A percentile compares a stretch with the other conserved stretches of the same genome.
Conservation (phyloP, 306 rosid species). For the Fragaria nilgerrensis region DNA sequence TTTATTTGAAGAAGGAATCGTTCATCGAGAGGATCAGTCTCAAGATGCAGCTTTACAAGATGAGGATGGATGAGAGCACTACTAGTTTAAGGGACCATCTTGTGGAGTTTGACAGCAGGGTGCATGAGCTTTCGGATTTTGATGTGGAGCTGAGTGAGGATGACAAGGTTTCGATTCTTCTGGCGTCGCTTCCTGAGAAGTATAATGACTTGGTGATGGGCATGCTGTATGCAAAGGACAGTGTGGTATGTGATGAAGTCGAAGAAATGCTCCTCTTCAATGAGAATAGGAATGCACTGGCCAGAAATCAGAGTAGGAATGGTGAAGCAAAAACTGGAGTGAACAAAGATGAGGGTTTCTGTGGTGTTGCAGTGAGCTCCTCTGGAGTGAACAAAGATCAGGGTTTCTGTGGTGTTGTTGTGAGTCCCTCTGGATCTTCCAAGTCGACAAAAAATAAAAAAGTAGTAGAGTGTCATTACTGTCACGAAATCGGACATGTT, state of each 20-base stretch:
- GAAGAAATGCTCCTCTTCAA: neutral
- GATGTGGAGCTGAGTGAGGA: constrained; percentile 5
- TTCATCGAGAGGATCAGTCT: neutral
- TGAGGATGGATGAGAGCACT: neutral
- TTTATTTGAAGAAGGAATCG: neutral
- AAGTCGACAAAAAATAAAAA: neutral
- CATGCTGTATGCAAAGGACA: neutral
- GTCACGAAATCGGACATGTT: neutral
- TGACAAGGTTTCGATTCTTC: constrained; percentile 3
- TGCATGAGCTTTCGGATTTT: neutral
- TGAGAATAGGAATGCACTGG: neutral
- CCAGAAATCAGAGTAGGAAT: neutral
- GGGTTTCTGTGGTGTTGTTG: neutral
- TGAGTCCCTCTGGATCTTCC: neutral
- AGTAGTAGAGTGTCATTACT: neutral
- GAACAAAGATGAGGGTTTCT: neutral
- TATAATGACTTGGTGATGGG: constrained; percentile 3
- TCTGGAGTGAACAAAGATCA: neutral
- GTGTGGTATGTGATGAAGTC: neutral
- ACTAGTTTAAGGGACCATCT: neutral
- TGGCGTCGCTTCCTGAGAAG: neutral
- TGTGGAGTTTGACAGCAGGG: neutral
- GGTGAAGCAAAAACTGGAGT: neutral
- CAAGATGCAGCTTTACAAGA: neutral
- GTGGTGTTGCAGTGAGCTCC: neutral